Evolutionary conservation across 2,329 filamentous ascomycete genomes (phyloP).

Genomic region (Phialocephala sp.): DNA sequence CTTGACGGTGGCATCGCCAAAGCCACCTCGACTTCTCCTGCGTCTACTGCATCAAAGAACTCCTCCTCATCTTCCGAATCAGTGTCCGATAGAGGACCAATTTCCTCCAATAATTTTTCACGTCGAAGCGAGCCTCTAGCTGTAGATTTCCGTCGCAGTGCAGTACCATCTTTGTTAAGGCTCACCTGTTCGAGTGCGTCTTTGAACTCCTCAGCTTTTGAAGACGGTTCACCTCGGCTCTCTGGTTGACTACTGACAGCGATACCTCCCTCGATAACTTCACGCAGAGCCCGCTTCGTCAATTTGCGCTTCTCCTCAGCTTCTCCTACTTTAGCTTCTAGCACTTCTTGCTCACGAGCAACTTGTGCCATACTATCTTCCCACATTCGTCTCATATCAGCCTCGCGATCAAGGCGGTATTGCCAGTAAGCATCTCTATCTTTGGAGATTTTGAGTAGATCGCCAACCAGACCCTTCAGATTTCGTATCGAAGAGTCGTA

Average conservation of each 20-base stretch:
- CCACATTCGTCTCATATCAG: conserved; percentile 93
- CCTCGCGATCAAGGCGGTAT: conserved; percentile 88
- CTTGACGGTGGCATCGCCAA: conserved; percentile 61
- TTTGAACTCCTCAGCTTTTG: conserved; percentile 38
- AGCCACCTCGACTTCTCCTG: conserved; percentile 84
- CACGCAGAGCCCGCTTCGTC: conserved; percentile 87
- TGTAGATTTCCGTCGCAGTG: conserved; percentile 49
- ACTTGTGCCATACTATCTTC: conserved; percentile 98
- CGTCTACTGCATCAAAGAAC: conserved; percentile 96
- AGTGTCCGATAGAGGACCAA: conserved; percentile 73
- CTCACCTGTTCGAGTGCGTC: conserved; percentile 45
- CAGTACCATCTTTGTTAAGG: conserved; percentile 45
- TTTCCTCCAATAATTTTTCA: conserved; percentile 71
- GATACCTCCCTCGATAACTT: conserved; percentile 73
- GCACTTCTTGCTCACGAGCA: conserved; percentile 89
- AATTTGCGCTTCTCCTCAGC: conserved; percentile 88
- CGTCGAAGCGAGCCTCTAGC: conserved; percentile 55
- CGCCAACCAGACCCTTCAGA: conserved; percentile 81
- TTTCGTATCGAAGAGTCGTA: conserved; percentile 92
- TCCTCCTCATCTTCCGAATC: conserved; percentile 87
- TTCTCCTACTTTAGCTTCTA: conserved; percentile 86
- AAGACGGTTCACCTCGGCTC: conserved; percentile 32
- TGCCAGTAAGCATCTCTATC: conserved; percentile 98
- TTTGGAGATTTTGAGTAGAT: conserved; percentile 88
- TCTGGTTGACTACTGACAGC: conserved; percentile 50